Percentiles rank a stretch among this genome's conserved stretches.
These are phyloP conservation scores for Thermomucor indicae-seudaticae DNA, from an alignment of 371 early-diverging fungal genomes.

Conservation along the genomic window DNA sequence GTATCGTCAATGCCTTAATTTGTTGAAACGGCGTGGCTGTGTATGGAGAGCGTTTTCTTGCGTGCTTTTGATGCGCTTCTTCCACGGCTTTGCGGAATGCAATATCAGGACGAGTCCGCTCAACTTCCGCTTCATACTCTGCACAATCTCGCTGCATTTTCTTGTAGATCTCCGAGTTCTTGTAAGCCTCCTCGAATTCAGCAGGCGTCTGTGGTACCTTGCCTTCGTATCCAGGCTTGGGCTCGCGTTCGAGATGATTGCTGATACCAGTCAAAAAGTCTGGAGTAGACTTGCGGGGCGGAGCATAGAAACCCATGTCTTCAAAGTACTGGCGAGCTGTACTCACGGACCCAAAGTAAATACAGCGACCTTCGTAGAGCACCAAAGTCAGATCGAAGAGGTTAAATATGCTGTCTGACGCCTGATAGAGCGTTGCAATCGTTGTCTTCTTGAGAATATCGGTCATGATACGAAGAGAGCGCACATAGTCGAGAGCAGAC, in stretches of 20 bases:
- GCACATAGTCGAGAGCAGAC: conserved; percentile 64
- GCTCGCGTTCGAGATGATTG: conserved; percentile 41
- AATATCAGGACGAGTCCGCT: conserved; percentile 25
- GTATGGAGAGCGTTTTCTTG: conserved; percentile 48
- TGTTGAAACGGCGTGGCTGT: conserved; percentile 57
- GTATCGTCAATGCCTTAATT: conserved; percentile 50
- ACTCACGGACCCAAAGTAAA: conserved; percentile 49
- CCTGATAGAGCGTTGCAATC: conserved; percentile 52
- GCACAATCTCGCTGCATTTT: conserved; percentile 18
- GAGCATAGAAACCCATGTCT: conserved; percentile 47
- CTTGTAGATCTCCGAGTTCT: conserved; percentile 27
- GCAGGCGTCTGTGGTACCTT: conserved; percentile 41
- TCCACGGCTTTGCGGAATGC: conserved; percentile 47
- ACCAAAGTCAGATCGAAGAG: conserved; percentile 61
- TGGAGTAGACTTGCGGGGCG: conserved; percentile 60
- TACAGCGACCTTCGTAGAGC: conserved; percentile 45
- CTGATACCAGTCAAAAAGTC: conserved; percentile 60
- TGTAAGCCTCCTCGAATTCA: conserved; percentile 43
- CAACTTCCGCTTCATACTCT: conserved; percentile 32
- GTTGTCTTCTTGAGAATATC: conserved; percentile 51
- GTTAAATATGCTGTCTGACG: conserved; percentile 56
- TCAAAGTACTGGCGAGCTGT: conserved; percentile 50
- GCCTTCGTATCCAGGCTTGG: conserved; percentile 40
- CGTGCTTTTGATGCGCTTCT: conserved; percentile 49
- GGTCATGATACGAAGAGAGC: too few relatives aligned